Base-by-base conservation (phyloP, 2,329 filamentous ascomycete species). In the Botrytis medusae region DNA sequence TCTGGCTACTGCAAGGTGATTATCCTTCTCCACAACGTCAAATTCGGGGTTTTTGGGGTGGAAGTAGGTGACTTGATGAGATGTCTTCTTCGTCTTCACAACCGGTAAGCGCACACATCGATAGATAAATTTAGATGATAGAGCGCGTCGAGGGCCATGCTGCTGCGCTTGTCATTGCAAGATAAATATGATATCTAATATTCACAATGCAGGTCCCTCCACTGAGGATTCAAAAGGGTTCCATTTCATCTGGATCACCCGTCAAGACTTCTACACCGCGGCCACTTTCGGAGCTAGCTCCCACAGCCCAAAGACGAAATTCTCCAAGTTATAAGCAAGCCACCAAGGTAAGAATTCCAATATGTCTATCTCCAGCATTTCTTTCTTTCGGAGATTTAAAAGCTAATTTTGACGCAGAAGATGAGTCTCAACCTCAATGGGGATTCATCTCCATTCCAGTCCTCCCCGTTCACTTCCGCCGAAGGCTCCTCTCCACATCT, bases 281-380 rank as follows among this genome's bases (percentile, higher is more conserved):
- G 79, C 93, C 96, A 74, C 88, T 99, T 77, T 93, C 94, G 75
- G 96, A 99, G 85, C 90, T 99, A 80, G 93, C 92, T 78, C 92
- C 93, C 70, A 92, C 92, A 75, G 93, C 95, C 83, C 91, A 90
- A 83, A 90, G 95, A 81, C 89, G 95, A 79, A 98, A 98, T 85
- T 98, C 95, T 69, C 94, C 95, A 71, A 97, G 92, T 85, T 97
- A 92, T 89, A 94, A 92, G 79, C 92, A 95, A 82, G 83, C 75
- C 86, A 83, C 85, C 74, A 94, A 92, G 88, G 92, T 95, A 86
- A 82, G 83, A 77, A 77, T 75, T 73, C 75, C 75, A 73, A 48
- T 68, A 7, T 68, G 59, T 16, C 71, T 68, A 68, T 72, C 68
- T 77, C 73, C 71, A 61, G 62, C 69, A 76, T 74, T 76, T 42